These are phyloP conservation scores for Hypoxylon trugodes DNA, from an alignment of 495 filamentous ascomycete species.

Conservation along the genomic window DNA sequence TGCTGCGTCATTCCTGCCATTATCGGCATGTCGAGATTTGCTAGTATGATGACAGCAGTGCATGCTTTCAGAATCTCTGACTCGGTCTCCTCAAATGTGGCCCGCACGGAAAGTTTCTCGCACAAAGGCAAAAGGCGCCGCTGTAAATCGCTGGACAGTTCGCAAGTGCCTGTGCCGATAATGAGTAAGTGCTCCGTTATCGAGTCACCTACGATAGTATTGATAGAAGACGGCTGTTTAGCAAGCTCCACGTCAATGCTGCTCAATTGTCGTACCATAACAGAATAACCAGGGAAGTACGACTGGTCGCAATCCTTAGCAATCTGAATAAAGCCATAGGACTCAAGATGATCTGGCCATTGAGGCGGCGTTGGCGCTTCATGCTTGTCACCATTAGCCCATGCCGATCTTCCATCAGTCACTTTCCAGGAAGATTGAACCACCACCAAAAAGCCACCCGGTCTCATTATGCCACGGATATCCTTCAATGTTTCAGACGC, in stretches of 20 bases:
- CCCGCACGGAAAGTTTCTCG: constrained; percentile 19
- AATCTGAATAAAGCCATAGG: constrained; percentile 43
- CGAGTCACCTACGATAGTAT: not conserved
- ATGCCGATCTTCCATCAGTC: constrained; percentile 31
- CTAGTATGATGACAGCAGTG: constrained; percentile 48
- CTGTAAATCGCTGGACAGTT: constrained; percentile 29
- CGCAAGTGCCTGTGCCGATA: constrained; percentile 34
- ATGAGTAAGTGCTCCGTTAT: constrained; percentile 45
- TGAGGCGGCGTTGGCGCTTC: constrained; percentile 33
- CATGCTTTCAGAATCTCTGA: constrained; percentile 8
- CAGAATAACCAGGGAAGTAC: constrained; percentile 41
- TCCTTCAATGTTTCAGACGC: constrained; percentile 17
- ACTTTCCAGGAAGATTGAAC: constrained; percentile 35
- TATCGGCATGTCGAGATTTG: constrained; percentile 49
- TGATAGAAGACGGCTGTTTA: constrained; percentile 15
- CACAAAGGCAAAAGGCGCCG: constrained; percentile 33
- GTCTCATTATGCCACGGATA: constrained; percentile 47
- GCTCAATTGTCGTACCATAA: constrained; percentile 50
- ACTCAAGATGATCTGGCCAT: constrained; percentile 49
- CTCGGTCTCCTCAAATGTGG: constrained; percentile 37
- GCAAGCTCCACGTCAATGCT: constrained; percentile 28
- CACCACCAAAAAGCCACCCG: constrained; percentile 53
- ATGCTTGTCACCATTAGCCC: not conserved
- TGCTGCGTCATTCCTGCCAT: constrained; percentile 47
- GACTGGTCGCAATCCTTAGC: constrained; percentile 41